These are phyloP conservation scores for Vachellia pachyceras DNA, from an alignment of 306 rosid genomes.

Conservation along the genomic window DNA sequence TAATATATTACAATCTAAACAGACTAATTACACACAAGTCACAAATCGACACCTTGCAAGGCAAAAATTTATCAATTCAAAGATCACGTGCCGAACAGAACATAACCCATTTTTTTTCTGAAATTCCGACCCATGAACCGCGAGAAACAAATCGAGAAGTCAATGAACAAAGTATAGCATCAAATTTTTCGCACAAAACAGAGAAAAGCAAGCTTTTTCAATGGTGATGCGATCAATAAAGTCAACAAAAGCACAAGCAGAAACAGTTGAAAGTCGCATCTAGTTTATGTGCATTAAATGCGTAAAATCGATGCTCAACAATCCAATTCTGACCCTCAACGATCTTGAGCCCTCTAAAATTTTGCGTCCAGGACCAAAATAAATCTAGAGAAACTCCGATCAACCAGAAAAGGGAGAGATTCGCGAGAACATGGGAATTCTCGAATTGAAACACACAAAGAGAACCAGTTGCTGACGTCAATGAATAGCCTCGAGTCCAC, in stretches of 20 bases:
- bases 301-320: slow-evolving; percentile 29
- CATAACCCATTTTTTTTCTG: background rate
- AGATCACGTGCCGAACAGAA: background rate
- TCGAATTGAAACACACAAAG: slow-evolving; percentile 8
- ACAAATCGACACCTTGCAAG: slow-evolving; percentile 20
- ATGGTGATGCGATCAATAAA: slow-evolving; percentile 22
- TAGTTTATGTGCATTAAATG: slow-evolving; percentile 15
- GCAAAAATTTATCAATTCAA: slow-evolving; percentile 18
- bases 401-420: background rate
- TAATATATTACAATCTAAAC: slow-evolving; percentile 6
- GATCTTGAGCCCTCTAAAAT: slow-evolving; percentile 3
- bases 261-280: slow-evolving; percentile 25
- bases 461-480: slow-evolving; percentile 13
- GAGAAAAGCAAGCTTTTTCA: background rate
- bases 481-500: slow-evolving; percentile 28
- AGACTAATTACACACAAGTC: background rate
- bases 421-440: slow-evolving; percentile 18
- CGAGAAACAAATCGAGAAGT: too few relatives aligned
- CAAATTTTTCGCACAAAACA: slow-evolving; percentile 10
- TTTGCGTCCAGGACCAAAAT: slow-evolving; percentile 16
- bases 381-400: slow-evolving; percentile 17
- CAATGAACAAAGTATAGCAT: slow-evolving; percentile 3
- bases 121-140: slow-evolving; percentile 14
- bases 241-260: slow-evolving; percentile 32
- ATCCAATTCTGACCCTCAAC: slow-evolving; percentile 28